Percentiles rank a stretch among this genome's conserved stretches.
phyloP scores from a whole-genome alignment of 164 flowering plant species.

The Chimonanthus praecox region DNA sequence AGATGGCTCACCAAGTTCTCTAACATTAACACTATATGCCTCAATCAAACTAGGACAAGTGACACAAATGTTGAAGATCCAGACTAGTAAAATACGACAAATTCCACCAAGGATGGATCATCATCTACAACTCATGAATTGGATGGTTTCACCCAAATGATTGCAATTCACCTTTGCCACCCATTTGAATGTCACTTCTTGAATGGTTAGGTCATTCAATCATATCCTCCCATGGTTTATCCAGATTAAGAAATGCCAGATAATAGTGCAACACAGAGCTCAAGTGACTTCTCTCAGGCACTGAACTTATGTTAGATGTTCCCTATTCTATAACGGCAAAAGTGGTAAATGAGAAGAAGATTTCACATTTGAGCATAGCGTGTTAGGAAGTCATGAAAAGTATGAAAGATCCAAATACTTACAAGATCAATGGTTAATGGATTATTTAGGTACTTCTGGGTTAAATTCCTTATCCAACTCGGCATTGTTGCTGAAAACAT shows the following conservation, averaged over 20 bases:
- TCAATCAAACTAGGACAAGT: neutral
- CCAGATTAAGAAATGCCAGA: neutral
- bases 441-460: slow-evolving; percentile 50
- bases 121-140: neutral
- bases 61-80: neutral
- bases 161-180: neutral
- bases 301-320: neutral
- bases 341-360: neutral
- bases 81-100: neutral
- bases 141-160: neutral
- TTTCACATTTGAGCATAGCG: neutral
- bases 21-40: neutral
- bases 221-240: neutral
- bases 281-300: neutral
- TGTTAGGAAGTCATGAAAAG: neutral
- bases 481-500: slow-evolving; percentile 93
- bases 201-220: neutral
- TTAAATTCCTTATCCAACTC: slow-evolving; percentile 47
- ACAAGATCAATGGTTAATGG: slow-evolving; percentile 70
- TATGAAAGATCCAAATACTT: slow-evolving; percentile 18
- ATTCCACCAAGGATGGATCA: neutral
- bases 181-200: neutral
- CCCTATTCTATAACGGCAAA: neutral
- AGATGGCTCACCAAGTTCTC: neutral
- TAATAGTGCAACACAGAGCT: neutral